Evolutionary conservation across 148 eudicot genomes (phyloP).

Genomic region (Nyssa sinensis): DNA sequence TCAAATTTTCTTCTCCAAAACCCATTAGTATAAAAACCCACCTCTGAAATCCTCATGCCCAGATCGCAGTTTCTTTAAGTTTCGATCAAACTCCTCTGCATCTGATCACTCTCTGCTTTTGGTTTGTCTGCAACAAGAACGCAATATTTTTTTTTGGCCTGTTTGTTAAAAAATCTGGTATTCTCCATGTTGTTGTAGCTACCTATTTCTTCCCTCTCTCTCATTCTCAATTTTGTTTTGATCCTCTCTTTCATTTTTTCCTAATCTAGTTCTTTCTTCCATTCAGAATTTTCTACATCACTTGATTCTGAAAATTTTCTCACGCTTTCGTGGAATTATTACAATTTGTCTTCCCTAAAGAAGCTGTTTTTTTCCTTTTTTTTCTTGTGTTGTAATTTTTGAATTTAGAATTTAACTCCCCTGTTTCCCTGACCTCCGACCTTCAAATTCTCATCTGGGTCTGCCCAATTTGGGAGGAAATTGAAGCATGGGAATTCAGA

Average conservation of each 20-base stretch:
- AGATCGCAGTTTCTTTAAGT: slow-evolving; percentile 10
- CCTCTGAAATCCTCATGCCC: slow-evolving; percentile 23
- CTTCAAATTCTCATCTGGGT: slow-evolving; percentile 12
- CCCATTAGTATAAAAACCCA: slow-evolving; percentile 19
- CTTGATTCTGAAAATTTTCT: background rate
- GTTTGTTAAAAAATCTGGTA: background rate
- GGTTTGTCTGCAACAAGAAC: background rate
- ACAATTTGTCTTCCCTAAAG: background rate
- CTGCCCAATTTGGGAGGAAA: background rate
- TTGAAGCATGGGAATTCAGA: slow-evolving; percentile 43
- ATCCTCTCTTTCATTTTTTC: background rate
- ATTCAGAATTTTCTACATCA: background rate
- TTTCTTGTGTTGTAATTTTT: background rate
- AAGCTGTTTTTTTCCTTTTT: background rate
- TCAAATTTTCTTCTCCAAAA: slow-evolving; percentile 15
- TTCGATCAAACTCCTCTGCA: background rate
- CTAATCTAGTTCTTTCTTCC: background rate
- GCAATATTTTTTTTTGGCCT: background rate
- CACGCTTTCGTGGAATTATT: background rate
- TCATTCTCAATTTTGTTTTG: background rate
- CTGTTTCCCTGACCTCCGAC: slow-evolving; percentile 2
- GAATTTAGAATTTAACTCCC: slow-evolving; percentile 5
- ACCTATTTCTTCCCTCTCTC: background rate
- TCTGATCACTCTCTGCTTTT: background rate
- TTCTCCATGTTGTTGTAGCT: background rate